Base-by-base conservation (phyloP, 2,329 filamentous ascomycete species). In the Dothideomycetidae sp. region DNA sequence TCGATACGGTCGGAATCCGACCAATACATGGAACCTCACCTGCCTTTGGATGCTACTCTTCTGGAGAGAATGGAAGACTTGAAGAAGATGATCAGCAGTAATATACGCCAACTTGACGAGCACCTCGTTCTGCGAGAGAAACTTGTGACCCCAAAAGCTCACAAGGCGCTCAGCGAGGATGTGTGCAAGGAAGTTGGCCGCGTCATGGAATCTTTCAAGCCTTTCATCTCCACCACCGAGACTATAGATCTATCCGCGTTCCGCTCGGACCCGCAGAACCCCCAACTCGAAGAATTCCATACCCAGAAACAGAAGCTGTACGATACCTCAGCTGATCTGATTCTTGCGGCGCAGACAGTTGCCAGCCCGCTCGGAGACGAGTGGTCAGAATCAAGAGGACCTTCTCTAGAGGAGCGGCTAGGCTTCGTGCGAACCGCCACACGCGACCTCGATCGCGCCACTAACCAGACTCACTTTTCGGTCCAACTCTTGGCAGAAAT, bases 241-340 rank as follows among this genome's bases (percentile, higher is more conserved):
- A 93, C 85, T 2, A 81, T 94, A 55, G 85, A 96, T 50, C 69
- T 98, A 10, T 79, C 81, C 1, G 73, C 80, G 1, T 63, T 96
- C 2, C 78, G 77, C 29, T 78, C 79, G 41, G 78, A 71, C 41
- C 78, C 86, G 47, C 81, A 88, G 54, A 88, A 81, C 30, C 84
- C 85, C 1, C 82, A 92, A 49, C 63, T 96, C 19, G 71, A 76
- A 33, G 90, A 96, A 48, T 94, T 94, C 55, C 78, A 77, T 51
- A 72, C 78, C 19, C 83, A 93, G 56, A 96, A 96, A 60, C 90
- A 98, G 57, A 81, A 80, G 48, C 67, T 93, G 12, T 96, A 96
- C 58, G 90, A 96, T 57, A 81, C 85, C 42, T 80, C 93, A 39
- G 86, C 85, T 5, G 90, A 96, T 54, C 70, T 98, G 17, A 63